These are phyloP conservation scores for Graphiopsis chlorocephala DNA, from an alignment of 2,329 filamentous ascomycete species.

Conservation along the genomic window DNA sequence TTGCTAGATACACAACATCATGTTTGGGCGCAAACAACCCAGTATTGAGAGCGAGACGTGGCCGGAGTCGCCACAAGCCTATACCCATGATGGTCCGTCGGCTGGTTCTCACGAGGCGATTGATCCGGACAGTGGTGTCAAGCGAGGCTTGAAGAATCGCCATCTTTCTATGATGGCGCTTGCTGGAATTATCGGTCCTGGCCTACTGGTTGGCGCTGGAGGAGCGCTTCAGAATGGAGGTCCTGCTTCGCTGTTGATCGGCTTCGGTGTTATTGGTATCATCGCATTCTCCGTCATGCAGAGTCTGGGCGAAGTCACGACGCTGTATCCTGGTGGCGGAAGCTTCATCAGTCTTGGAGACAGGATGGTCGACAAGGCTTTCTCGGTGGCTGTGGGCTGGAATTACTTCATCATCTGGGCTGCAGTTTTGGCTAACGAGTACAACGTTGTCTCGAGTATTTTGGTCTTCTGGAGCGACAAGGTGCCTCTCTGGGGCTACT, in stretches of 20 bases:
- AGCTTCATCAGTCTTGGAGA: constrained; percentile 69
- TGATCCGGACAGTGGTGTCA: constrained; percentile 58
- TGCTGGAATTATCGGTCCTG: constrained; percentile 62
- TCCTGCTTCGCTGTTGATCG: constrained; percentile 69
- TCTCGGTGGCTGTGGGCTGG: constrained; percentile 68
- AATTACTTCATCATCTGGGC: constrained; percentile 70
- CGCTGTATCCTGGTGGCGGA: constrained; percentile 67
- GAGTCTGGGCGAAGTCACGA: constrained; percentile 71
- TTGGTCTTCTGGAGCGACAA: constrained; percentile 63
- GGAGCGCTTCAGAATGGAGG: constrained; percentile 67
- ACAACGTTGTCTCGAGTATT: constrained; percentile 66
- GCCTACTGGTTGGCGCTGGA: constrained; percentile 65
- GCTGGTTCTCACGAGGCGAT: constrained; percentile 1
- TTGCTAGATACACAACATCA: not conserved
- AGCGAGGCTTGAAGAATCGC: constrained; percentile 65
- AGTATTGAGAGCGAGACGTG: constrained; percentile 1
- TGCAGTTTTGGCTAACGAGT: constrained; percentile 66
- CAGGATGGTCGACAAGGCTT: constrained; percentile 68
- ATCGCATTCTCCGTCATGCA: constrained; percentile 69
- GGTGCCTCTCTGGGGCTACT: constrained; percentile 41
- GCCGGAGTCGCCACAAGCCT: constrained; percentile 9
- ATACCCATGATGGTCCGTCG: not conserved
- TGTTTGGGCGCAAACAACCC: constrained; percentile 13
- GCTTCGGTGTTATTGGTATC: constrained; percentile 69
- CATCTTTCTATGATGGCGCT: constrained; percentile 59